A percentile compares a stretch with the other conserved stretches of the same genome.
Evolutionary conservation across 352 stramenopile species (phyloP).

Genomic region (Phytophthora agathidicida): DNA sequence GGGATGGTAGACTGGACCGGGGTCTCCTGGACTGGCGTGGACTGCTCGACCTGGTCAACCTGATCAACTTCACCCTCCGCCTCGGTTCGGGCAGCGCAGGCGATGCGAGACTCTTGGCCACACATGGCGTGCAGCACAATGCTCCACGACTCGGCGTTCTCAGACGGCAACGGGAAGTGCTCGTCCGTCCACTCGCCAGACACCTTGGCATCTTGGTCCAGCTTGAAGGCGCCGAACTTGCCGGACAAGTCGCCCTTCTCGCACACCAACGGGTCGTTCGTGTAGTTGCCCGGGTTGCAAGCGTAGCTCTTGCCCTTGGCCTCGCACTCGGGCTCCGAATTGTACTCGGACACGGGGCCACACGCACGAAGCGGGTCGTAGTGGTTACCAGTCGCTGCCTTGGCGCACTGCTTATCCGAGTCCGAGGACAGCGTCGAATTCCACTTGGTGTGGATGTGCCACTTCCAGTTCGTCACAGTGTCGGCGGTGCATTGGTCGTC

Average conservation of each 20-base stretch:
- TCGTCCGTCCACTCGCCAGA: conserved; percentile 44
- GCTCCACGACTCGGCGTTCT: conserved; percentile 60
- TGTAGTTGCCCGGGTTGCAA: conserved; percentile 54
- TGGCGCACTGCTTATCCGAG: conserved; percentile 49
- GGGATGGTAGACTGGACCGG: conserved; percentile 11
- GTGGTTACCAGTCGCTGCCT: conserved; percentile 52
- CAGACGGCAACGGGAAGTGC: conserved; percentile 45
- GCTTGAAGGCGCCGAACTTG: conserved; percentile 56
- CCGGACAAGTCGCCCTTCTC: conserved; percentile 66
- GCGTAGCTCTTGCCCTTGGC: conserved; percentile 40
- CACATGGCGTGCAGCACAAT: conserved; percentile 73
- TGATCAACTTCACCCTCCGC: conserved; percentile 1
- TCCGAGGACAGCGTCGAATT: conserved; percentile 35
- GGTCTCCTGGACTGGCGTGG: conserved; percentile 9
- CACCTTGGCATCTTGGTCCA: conserved; percentile 28
- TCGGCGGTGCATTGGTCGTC: conserved; percentile 47
- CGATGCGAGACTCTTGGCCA: conserved; percentile 48
- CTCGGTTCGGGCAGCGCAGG: conserved; percentile 38
- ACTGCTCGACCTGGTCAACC: conserved; percentile 14
- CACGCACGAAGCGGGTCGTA: conserved; percentile 59
- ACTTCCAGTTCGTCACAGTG: conserved; percentile 52
- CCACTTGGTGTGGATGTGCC: conserved; percentile 67
- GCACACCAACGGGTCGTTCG: conserved; percentile 37
- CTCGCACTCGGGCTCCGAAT: conserved; percentile 31
- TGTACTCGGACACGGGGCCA: conserved; percentile 53